Evolutionary conservation across 2,329 filamentous ascomycete species (phyloP).

Genomic region (Aureobasidium lini): DNA sequence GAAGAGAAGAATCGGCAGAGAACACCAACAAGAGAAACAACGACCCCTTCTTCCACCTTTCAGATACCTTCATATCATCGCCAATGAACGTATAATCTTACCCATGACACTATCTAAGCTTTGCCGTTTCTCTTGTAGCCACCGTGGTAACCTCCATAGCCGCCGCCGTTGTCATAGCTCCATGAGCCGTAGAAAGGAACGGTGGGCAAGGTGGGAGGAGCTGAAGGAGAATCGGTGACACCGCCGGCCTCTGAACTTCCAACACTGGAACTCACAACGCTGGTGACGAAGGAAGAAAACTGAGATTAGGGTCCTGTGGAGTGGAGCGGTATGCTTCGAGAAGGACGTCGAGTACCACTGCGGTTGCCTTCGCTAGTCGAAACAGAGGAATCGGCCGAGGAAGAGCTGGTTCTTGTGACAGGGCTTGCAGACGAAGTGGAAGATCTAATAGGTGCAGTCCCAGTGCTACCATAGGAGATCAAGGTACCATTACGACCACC

Average conservation of each 20-base stretch:
- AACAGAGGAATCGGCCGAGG: background rate
- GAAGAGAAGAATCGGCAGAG: background rate
- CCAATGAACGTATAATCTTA: background rate
- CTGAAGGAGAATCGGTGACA: background rate
- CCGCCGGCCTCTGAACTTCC: background rate
- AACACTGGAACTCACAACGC: background rate
- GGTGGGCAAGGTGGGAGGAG: background rate
- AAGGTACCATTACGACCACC: background rate
- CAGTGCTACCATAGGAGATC: background rate
- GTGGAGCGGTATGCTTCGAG: background rate
- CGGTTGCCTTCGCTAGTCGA: background rate
- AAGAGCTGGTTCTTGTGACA: background rate
- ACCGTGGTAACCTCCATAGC: conserved; percentile 1
- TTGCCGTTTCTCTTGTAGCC: conserved; percentile 1
- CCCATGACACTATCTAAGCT: background rate
- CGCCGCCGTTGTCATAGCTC: background rate
- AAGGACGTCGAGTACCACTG: background rate
- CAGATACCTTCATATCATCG: background rate
- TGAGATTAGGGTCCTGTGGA: background rate
- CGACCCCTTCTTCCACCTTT: background rate
- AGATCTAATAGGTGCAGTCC: background rate
- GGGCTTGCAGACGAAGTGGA: background rate
- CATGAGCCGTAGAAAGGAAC: background rate
- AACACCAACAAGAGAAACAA: background rate
- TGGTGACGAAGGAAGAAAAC: conserved; percentile 1